These are phyloP conservation scores for Solanum microdontum DNA, from an alignment of 257 asterid genomes.

Conservation along the genomic window DNA sequence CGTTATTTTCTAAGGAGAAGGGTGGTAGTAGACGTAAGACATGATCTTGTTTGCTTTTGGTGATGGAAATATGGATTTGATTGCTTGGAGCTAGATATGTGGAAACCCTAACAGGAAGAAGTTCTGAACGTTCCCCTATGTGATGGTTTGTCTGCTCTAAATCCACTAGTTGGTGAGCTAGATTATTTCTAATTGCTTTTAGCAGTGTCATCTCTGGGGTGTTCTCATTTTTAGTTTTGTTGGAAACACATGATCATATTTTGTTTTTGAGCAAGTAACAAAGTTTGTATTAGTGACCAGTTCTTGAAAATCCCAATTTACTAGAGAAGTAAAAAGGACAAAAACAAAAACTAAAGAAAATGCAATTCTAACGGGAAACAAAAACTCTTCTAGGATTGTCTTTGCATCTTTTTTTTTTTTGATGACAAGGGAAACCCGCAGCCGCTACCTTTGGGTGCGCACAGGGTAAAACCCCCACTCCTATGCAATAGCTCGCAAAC, in stretches of 20 bases:
- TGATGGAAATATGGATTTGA: neutral
- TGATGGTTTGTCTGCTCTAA: neutral
- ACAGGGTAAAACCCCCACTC: no score
- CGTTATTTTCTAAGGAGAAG: neutral
- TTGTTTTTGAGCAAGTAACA: neutral
- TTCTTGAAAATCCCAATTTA: neutral
- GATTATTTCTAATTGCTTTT: neutral
- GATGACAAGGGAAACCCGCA: no score
- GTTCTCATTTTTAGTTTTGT: neutral
- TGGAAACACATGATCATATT: neutral
- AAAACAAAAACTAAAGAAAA: neutral
- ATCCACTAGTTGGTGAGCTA: neutral
- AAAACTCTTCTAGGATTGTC: neutral
- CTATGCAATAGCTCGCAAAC: no score
- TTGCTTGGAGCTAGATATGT: neutral
- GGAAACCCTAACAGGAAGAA: neutral
- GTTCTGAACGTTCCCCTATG: neutral
- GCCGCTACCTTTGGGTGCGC: no score
- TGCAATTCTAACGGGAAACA: neutral
- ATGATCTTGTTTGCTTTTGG: neutral
- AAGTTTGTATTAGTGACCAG: neutral
- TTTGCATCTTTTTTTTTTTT: neutral
- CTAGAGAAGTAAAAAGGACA: neutral
- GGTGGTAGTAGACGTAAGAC: neutral
- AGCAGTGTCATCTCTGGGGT: neutral